Evolutionary conservation across 495 filamentous ascomycete genomes (phyloP).

Genomic region (Talaromyces borbonicus): DNA sequence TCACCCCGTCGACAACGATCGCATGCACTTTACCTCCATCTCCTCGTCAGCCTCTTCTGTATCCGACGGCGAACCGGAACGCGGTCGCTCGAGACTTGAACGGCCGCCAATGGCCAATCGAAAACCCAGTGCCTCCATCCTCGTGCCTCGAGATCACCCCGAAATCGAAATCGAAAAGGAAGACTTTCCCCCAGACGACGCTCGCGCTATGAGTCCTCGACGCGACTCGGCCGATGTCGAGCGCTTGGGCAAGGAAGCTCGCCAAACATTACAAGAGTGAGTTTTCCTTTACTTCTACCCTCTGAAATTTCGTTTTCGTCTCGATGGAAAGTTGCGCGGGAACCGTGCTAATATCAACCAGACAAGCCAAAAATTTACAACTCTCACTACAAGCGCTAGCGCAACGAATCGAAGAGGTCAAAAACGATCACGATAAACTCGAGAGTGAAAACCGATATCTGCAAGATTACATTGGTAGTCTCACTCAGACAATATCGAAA

Average conservation of each 20-base stretch:
- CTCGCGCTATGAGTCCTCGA: constrained; percentile 88
- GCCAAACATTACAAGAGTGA: constrained; percentile 55
- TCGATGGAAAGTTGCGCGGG: no score
- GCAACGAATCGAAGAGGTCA: constrained; percentile 87
- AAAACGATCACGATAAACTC: constrained; percentile 86
- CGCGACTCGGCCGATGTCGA: constrained; percentile 84
- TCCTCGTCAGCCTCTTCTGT: constrained; percentile 37
- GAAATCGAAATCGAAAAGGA: constrained; percentile 58
- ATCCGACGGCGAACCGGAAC: constrained; percentile 38
- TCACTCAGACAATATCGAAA: constrained; percentile 45
- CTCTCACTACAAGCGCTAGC: constrained; percentile 79
- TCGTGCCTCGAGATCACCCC: constrained; percentile 63
- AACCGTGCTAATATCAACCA: no score
- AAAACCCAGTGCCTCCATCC: constrained; percentile 70
- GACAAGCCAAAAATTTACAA: constrained; percentile 81
- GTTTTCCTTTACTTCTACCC: no score
- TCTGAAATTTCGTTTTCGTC: no score
- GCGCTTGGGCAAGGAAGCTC: constrained; percentile 70
- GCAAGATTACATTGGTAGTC: constrained; percentile 65
- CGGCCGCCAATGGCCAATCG: constrained; percentile 49
- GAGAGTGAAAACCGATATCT: constrained; percentile 91
- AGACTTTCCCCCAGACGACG: constrained; percentile 72
- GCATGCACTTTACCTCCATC: constrained; percentile 12
- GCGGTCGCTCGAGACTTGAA: constrained; percentile 30
- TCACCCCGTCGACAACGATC: constrained; percentile 34